Base-by-base conservation (phyloP, 2,329 filamentous ascomycete genomes). In the Cordyceps tenuipes region DNA sequence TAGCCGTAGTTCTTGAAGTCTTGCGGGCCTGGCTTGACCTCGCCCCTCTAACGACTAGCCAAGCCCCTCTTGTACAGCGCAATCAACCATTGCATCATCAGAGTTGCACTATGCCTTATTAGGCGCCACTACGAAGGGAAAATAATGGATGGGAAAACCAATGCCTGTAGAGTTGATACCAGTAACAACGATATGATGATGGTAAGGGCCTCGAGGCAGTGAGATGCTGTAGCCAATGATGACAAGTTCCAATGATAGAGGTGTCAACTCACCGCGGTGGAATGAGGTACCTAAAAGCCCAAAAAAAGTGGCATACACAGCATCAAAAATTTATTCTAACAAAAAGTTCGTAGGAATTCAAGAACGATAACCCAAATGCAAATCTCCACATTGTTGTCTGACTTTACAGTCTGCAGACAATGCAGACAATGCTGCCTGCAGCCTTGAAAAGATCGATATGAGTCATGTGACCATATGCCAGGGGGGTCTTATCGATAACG, bases 401-500 rank as follows among this genome's bases (percentile, higher is more conserved):
- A 23, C 29, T 29, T 8, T 29, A 29, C 29, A 29, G 5, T 48
- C 15, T 39, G 19, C 29, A 39, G 36, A 44, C 53, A 56, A 23
- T 23, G 23, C 23, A 3, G 23, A n/a, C n/a, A n/a, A n/a, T 5
- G 7, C 21, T 47, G 6, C 12, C 6, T 46, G 19, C 29, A 48
- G 12, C 44, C 47, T 13, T 6, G 13, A 17, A 2, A 21, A 39
- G n/a, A 10, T 48, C 34, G 46, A 15, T 36, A 29, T 5, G 12
- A 39, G 52, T 60, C 51, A 60, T 52, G 57, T 59, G 57, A 59
- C 49, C 36, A 13, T 2, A 26, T 29, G 49, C 10, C 29, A 19
- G 12, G 23, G 12, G n/a, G n/a, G n/a, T n/a, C 29, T 46, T 57
- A 61, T 61, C 59, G 59, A 61, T 60, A 60, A 55, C 19, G n/a